phyloP scores from a whole-genome alignment of 2,329 filamentous ascomycete species.

The Chaetomium sp. region DNA sequence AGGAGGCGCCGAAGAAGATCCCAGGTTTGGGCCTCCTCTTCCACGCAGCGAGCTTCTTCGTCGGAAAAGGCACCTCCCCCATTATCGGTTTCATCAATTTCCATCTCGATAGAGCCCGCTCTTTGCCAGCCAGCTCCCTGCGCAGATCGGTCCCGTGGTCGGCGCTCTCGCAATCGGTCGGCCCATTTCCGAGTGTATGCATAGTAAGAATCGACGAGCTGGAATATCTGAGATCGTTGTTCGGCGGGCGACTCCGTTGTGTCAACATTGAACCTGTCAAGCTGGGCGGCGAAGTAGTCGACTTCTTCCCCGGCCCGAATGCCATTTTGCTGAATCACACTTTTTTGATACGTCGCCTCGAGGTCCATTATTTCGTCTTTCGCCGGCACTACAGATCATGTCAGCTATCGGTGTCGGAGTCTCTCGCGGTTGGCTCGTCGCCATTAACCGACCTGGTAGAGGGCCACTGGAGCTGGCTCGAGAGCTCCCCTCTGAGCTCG shows the following conservation, averaged over 20 bases:
- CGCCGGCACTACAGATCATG: background rate
- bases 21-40: slow-evolving; percentile 87
- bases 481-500: slow-evolving; percentile 17
- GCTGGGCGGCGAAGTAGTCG: slow-evolving; percentile 74
- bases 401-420: background rate
- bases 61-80: slow-evolving; percentile 21
- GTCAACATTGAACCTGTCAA: slow-evolving; percentile 66
- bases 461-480: slow-evolving; percentile 14
- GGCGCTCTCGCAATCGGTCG: slow-evolving; percentile 37
- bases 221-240: slow-evolving; percentile 59
- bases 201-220: slow-evolving; percentile 61
- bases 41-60: slow-evolving; percentile 56
- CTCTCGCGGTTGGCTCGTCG: background rate
- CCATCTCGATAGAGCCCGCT: slow-evolving; percentile 47
- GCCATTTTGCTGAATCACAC: slow-evolving; percentile 3
- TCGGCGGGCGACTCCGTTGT: slow-evolving; percentile 43
- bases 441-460: slow-evolving; percentile 12
- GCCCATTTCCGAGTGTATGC: slow-evolving; percentile 45
- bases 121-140: slow-evolving; percentile 28
- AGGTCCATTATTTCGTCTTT: slow-evolving; percentile 27
- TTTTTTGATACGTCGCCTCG: slow-evolving; percentile 28
- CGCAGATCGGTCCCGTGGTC: slow-evolving; percentile 30
- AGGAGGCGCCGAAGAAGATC: slow-evolving; percentile 72
- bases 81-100: slow-evolving; percentile 44
- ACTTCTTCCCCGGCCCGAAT: slow-evolving; percentile 73